These are phyloP conservation scores for Amylostereum areolatum DNA, from an alignment of 1,284 basidiomycete species.

Conservation along the genomic window DNA sequence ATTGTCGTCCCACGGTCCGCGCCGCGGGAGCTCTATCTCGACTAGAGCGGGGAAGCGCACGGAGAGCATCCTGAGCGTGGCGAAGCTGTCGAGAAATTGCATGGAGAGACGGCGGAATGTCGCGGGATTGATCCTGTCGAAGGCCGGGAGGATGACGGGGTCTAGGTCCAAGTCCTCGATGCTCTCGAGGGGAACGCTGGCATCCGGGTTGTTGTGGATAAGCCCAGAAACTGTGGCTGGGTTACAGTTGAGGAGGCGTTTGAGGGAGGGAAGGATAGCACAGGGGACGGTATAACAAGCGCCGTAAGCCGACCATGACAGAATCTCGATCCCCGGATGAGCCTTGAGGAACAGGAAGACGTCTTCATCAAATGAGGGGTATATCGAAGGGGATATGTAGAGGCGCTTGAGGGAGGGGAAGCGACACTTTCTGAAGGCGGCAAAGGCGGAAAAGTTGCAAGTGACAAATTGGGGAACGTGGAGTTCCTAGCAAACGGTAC, in stretches of 20 bases:
- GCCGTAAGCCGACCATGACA: background rate
- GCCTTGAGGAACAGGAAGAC: background rate
- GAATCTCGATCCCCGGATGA: background rate
- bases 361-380: background rate
- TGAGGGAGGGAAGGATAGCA: background rate
- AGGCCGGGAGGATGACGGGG: background rate
- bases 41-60: background rate
- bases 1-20: background rate
- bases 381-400: background rate
- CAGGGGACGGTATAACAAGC: background rate
- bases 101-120: background rate
- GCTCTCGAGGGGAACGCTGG: background rate
- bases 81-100: background rate
- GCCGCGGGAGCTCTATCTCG: background rate
- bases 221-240: background rate
- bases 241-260: background rate
- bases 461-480: background rate
- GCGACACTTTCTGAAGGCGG: background rate
- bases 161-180: background rate
- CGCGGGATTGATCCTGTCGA: background rate
- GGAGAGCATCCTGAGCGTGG: background rate
- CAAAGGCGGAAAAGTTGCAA: background rate
- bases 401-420: background rate
- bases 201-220: background rate
- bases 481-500: background rate